phyloP scores from a whole-genome alignment of 2,329 filamentous ascomycete genomes.

The Neurospora crassa region DNA sequence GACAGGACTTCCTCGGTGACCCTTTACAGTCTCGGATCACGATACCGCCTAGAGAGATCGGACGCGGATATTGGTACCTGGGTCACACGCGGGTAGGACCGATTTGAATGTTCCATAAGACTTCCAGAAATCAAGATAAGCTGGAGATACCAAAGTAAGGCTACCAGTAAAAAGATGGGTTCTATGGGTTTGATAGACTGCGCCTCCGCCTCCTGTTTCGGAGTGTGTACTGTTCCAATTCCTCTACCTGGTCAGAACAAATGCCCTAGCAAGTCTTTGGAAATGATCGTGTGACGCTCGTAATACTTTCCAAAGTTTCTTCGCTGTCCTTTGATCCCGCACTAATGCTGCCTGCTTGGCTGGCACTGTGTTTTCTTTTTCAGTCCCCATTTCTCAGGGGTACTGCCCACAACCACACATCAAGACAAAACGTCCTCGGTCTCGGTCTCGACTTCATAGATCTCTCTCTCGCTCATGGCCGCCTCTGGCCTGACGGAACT shows the following conservation, averaged over 20 bases:
- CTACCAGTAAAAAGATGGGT: background rate
- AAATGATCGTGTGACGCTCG: background rate
- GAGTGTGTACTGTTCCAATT: background rate
- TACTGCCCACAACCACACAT: background rate
- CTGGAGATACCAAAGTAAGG: background rate
- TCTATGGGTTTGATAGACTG: background rate
- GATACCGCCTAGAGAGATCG: background rate
- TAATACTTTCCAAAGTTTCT: background rate
- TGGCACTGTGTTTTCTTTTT: background rate
- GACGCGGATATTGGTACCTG: background rate
- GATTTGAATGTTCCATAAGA: background rate
- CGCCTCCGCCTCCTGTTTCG: background rate
- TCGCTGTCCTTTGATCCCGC: background rate
- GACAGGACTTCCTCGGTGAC: background rate
- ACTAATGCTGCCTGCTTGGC: background rate
- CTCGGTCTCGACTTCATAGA: background rate
- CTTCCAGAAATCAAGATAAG: background rate
- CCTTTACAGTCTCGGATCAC: background rate
- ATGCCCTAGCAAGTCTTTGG: background rate
- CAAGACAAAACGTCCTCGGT: background rate
- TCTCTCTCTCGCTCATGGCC: background rate
- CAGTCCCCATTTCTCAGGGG: background rate
- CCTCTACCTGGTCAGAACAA: background rate
- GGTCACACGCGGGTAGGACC: background rate
- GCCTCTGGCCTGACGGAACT: conserved; percentile 11